Conservation (phyloP, 2,329 filamentous ascomycete genomes). For the Pseudomassariella vexata region DNA sequence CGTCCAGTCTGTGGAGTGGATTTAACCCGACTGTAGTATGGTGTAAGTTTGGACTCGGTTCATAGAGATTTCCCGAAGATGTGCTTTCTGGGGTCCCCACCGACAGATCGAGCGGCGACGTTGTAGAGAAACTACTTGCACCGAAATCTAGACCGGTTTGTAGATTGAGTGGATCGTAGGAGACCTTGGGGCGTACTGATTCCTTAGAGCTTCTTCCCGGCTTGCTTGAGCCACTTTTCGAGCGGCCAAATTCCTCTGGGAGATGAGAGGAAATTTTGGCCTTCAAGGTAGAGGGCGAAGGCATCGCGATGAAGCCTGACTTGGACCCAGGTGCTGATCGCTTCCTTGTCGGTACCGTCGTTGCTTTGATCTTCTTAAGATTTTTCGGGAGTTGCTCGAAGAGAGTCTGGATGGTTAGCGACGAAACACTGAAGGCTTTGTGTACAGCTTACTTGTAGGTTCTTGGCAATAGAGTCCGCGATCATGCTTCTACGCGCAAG, state of each 20-base stretch:
- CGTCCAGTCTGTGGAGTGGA: conserved; percentile 62
- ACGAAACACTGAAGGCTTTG: conserved; percentile 6
- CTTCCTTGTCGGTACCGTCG: conserved; percentile 44
- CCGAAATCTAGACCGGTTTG: conserved; percentile 3
- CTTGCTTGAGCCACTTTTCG: conserved; percentile 3
- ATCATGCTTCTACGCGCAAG: conserved; percentile 81
- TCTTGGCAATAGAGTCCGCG: conserved; percentile 76
- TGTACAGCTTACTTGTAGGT: conserved; percentile 59
- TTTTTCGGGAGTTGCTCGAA: conserved; percentile 79
- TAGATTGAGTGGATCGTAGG: no score
- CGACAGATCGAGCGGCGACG: conserved; percentile 8
- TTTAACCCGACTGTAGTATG: conserved; percentile 34
- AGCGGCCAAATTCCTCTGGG: conserved; percentile 3
- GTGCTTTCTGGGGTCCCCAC: no score
- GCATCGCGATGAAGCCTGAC: conserved; percentile 21
- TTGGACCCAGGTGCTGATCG: conserved; percentile 45
- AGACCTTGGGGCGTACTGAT: no score
- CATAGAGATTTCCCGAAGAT: no score
- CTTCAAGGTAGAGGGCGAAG: conserved; percentile 21
- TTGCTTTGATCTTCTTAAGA: conserved; percentile 47
- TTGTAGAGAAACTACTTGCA: conserved; percentile 5
- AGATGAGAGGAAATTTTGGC: conserved; percentile 4
- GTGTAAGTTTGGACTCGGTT: conserved; percentile 21
- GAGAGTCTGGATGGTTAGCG: conserved; percentile 48
- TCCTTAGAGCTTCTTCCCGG: no score